Percentiles rank a stretch among this genome's conserved stretches.
These are phyloP conservation scores for Fraxinus americana DNA, from an alignment of 257 asterid species.

Conservation along the genomic window DNA sequence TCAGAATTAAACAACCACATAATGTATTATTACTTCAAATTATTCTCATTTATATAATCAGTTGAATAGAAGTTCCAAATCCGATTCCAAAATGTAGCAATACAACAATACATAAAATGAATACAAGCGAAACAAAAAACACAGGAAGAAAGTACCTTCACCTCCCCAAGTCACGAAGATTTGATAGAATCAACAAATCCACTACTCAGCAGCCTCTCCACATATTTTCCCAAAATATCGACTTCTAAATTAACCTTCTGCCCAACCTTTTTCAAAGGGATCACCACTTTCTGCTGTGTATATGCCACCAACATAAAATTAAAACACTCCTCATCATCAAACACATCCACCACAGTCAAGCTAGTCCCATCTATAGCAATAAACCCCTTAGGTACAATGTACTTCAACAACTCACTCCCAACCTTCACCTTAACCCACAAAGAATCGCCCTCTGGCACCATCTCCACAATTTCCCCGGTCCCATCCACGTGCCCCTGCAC, in stretches of 20 bases:
- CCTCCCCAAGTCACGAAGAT: conserved; percentile 34
- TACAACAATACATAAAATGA: not conserved
- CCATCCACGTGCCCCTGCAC: conserved; percentile 96
- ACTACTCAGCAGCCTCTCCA: conserved; percentile 69
- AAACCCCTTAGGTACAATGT: conserved; percentile 84
- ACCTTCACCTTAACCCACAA: conserved; percentile 78
- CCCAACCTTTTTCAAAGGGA: conserved; percentile 75
- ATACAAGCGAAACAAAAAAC: not conserved
- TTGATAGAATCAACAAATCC: conserved; percentile 58
- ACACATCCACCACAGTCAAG: conserved; percentile 85
- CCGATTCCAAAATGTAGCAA: not conserved
- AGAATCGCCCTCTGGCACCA: conserved; percentile 68
- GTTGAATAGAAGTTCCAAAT: not conserved
- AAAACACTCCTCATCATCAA: conserved; percentile 68
- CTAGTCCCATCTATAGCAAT: conserved; percentile 88
- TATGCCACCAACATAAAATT: conserved; percentile 78
- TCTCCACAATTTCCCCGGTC: conserved; percentile 67
- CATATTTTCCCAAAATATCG: conserved; percentile 88
- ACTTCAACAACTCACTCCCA: conserved; percentile 57
- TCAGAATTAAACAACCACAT: not conserved
- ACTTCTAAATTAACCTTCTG: conserved; percentile 91
- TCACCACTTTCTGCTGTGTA: conserved; percentile 74
- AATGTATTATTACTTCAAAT: not conserved
- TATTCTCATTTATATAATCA: not conserved
- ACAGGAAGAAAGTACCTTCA: not conserved